Percentiles rank a stretch among this genome's conserved stretches.
phyloP scores from a whole-genome alignment of 2,329 filamentous ascomycete species.

The Colletotrichum liaoningense region DNA sequence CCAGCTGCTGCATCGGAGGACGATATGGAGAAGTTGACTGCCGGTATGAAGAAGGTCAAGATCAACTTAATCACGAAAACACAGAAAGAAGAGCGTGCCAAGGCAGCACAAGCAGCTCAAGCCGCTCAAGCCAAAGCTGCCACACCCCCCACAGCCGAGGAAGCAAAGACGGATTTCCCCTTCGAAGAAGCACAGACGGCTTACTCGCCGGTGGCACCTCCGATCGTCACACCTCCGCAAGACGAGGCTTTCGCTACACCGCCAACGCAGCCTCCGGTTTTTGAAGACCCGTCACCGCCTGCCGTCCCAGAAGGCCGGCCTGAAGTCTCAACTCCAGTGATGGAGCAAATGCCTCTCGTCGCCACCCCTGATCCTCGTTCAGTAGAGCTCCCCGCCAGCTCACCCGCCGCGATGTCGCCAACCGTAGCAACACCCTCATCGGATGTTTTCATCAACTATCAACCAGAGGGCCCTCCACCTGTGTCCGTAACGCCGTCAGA shows the following conservation, averaged over 20 bases:
- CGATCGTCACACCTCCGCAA: constrained; percentile 19
- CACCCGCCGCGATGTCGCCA: constrained; percentile 42
- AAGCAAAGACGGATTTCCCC: constrained; percentile 4
- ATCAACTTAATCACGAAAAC: constrained; percentile 71
- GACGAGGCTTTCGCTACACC: constrained; percentile 10
- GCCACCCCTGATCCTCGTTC: constrained; percentile 39
- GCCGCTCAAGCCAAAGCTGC: constrained; percentile 38
- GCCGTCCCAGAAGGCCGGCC: neutral
- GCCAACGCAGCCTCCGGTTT: neutral
- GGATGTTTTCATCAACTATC: constrained; percentile 65
- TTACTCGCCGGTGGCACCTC: constrained; percentile 2
- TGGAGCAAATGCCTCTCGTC: neutral
- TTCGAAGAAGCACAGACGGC: neutral
- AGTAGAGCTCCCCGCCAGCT: constrained; percentile 42
- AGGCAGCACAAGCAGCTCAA: constrained; percentile 40
- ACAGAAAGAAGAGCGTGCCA: constrained; percentile 65
- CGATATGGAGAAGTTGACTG: constrained; percentile 66
- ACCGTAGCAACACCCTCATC: constrained; percentile 35
- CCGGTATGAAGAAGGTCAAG: constrained; percentile 71
- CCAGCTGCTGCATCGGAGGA: constrained; percentile 40
- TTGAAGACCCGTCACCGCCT: constrained; percentile 1
- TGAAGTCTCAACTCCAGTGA: constrained; percentile 23
- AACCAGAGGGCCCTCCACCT: constrained; percentile 64
- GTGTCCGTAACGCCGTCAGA: constrained; percentile 50
- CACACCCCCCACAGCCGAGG: constrained; percentile 32